phyloP scores from a whole-genome alignment of 2,329 filamentous ascomycete genomes.

The Monosporascus ibericus region DNA sequence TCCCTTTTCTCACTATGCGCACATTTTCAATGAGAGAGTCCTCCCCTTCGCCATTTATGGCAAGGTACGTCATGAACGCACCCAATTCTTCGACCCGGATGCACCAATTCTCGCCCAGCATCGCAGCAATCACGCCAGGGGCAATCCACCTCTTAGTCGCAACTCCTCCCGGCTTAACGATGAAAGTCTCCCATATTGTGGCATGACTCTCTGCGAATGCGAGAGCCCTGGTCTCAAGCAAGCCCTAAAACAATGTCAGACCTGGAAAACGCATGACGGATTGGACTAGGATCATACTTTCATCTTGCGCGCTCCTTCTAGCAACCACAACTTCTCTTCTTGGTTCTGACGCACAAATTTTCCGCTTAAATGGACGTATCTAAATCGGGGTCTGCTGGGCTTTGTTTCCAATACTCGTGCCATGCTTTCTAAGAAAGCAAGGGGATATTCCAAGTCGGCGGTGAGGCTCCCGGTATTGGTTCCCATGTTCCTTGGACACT shows the following conservation, averaged over 20 bases:
- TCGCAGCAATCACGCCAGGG: constrained; percentile 2
- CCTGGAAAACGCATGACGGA: background rate
- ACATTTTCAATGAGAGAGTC: constrained; percentile 13
- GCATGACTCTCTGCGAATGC: constrained; percentile 14
- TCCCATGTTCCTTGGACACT: constrained; percentile 15
- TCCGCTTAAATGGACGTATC: constrained; percentile 28
- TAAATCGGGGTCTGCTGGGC: constrained; percentile 13
- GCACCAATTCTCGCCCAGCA: constrained; percentile 16
- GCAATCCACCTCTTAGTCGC: constrained; percentile 3
- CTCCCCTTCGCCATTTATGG: constrained; percentile 13
- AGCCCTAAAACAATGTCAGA: constrained; percentile 8
- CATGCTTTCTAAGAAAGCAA: constrained; percentile 17
- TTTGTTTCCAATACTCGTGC: constrained; percentile 8
- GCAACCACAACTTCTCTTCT: constrained; percentile 21
- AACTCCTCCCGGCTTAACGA: constrained; percentile 16
- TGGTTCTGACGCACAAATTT: constrained; percentile 28
- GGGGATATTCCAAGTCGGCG: constrained; percentile 18
- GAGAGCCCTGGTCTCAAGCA: constrained; percentile 13
- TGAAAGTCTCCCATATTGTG: constrained; percentile 10
- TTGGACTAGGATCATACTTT: constrained; percentile 11
- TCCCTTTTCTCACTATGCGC: constrained; percentile 15
- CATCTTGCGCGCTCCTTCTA: constrained; percentile 19
- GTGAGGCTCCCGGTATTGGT: constrained; percentile 12
- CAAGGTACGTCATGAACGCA: constrained; percentile 19
- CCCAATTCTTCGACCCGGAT: constrained; percentile 16